Percentiles rank a stretch among this genome's conserved stretches.
These are phyloP conservation scores for Podospora tetraspora DNA, from an alignment of 495 filamentous ascomycete genomes.

Conservation along the genomic window DNA sequence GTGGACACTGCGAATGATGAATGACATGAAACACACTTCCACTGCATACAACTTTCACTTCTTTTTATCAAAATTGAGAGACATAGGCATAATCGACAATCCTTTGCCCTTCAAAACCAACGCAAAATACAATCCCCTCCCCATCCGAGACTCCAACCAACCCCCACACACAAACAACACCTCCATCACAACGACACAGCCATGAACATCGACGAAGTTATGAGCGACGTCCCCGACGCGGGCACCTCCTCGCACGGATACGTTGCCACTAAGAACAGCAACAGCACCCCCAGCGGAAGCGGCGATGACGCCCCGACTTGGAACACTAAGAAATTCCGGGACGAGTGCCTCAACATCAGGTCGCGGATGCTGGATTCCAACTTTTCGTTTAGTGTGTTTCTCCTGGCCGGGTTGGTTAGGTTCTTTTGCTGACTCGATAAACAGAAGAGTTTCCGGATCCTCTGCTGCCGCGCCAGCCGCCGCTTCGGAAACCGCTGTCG, in stretches of 20 bases:
- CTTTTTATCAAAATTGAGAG: neutral
- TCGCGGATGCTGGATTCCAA: constrained; percentile 33
- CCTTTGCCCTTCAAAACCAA: neutral
- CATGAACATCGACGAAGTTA: constrained; percentile 27
- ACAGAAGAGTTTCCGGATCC: constrained; percentile 40
- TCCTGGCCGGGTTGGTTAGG: neutral
- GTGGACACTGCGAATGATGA: neutral
- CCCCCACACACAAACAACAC: neutral
- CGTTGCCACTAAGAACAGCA: neutral
- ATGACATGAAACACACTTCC: neutral
- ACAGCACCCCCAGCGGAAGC: neutral
- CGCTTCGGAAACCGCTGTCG: constrained; percentile 30
- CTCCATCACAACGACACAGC: neutral
- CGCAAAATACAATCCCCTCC: neutral
- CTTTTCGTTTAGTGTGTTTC: constrained; percentile 37
- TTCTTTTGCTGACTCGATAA: too few species aligned
- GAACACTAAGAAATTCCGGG: constrained; percentile 37
- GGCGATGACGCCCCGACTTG: constrained; percentile 16
- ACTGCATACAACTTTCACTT: neutral
- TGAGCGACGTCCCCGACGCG: constrained; percentile 6
- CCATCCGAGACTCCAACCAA: too few species aligned
- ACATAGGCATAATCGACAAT: too few species aligned
- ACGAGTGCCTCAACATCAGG: constrained; percentile 49
- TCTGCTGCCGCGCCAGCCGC: constrained; percentile 29
- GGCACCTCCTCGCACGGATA: neutral